Evolutionary conservation across 176 grass and related monocot genomes (phyloP).

Genomic region (Triticum timopheevii): DNA sequence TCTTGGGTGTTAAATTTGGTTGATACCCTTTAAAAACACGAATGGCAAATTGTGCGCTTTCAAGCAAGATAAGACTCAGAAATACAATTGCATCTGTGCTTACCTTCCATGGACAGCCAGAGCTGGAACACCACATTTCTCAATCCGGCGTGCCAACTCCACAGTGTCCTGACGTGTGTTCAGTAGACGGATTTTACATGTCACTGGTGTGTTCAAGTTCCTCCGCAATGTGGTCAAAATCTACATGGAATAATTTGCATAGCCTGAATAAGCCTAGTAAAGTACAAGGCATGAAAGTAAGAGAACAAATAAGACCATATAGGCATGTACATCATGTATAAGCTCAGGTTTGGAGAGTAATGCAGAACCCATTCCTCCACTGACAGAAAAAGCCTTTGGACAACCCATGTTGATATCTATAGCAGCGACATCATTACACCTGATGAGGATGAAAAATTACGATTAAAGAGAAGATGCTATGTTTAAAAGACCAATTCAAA

Average conservation of each 20-base stretch:
- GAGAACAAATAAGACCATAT: slow-evolving; percentile 31
- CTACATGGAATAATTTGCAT: slow-evolving; percentile 47
- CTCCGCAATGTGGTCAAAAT: slow-evolving; percentile 93
- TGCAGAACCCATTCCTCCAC: slow-evolving; percentile 97
- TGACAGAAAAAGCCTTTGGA: slow-evolving; percentile 85
- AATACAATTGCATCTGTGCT: neutral
- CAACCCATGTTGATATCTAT: slow-evolving; percentile 99
- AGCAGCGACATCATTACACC: slow-evolving; percentile 82
- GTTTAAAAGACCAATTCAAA: neutral
- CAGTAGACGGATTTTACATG: slow-evolving; percentile 94
- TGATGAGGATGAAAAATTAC: slow-evolving; percentile 29
- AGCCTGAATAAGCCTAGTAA: slow-evolving; percentile 31
- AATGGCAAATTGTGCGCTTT: slow-evolving; percentile 9
- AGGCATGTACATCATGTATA: slow-evolving; percentile 92
- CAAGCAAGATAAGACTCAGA: slow-evolving; percentile 22
- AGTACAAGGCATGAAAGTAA: slow-evolving; percentile 2
- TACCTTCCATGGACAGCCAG: slow-evolving; percentile 95
- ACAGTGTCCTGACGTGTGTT: slow-evolving; percentile 64
- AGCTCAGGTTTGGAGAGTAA: slow-evolving; percentile 98
- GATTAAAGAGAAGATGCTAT: slow-evolving; percentile 15
- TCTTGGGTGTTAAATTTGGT: neutral
- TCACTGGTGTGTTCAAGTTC: slow-evolving; percentile 72
- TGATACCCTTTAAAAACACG: slow-evolving; percentile 7
- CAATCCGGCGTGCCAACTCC: slow-evolving; percentile 84
- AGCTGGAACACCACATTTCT: slow-evolving; percentile 88